Evolutionary conservation across 2,329 filamentous ascomycete species (phyloP).

Genomic region (Alternaria metachromatica): DNA sequence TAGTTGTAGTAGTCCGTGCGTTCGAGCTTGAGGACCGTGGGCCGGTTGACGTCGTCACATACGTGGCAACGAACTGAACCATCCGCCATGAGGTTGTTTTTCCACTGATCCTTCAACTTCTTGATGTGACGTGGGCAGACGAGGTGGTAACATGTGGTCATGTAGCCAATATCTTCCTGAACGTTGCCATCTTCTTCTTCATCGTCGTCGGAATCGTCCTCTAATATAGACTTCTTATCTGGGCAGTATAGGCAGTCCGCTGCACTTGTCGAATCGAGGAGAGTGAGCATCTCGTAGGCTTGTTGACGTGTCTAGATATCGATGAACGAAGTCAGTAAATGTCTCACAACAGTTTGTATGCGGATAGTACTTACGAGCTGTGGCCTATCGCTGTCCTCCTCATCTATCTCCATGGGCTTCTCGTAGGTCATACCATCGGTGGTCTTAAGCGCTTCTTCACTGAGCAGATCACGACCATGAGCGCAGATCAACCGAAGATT

Average conservation of each 20-base stretch:
- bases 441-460: slow-evolving; percentile 79
- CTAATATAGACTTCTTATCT: slow-evolving; percentile 62
- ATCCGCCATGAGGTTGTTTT: slow-evolving; percentile 50
- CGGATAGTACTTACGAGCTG: slow-evolving; percentile 51
- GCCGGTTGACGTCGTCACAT: slow-evolving; percentile 69
- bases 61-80: slow-evolving; percentile 68
- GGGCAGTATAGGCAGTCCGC: slow-evolving; percentile 72
- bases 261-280: slow-evolving; percentile 82
- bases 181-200: slow-evolving; percentile 60
- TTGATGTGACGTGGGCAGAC: slow-evolving; percentile 78
- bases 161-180: slow-evolving; percentile 71
- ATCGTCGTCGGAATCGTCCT: slow-evolving; percentile 46
- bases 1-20: slow-evolving; percentile 61
- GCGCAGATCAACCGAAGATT: slow-evolving; percentile 89
- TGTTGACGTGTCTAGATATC: slow-evolving; percentile 62
- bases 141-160: slow-evolving; percentile 88
- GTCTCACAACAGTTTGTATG: background rate
- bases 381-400: slow-evolving; percentile 69
- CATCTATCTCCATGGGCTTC: slow-evolving; percentile 88
- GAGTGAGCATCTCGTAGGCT: slow-evolving; percentile 83
- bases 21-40: slow-evolving; percentile 72
- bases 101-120: slow-evolving; percentile 63
- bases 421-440: slow-evolving; percentile 83
- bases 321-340: background rate
- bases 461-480: slow-evolving; percentile 90